Conservation (phyloP, 768 basidiomycete species). For the Lentinula sp. region DNA sequence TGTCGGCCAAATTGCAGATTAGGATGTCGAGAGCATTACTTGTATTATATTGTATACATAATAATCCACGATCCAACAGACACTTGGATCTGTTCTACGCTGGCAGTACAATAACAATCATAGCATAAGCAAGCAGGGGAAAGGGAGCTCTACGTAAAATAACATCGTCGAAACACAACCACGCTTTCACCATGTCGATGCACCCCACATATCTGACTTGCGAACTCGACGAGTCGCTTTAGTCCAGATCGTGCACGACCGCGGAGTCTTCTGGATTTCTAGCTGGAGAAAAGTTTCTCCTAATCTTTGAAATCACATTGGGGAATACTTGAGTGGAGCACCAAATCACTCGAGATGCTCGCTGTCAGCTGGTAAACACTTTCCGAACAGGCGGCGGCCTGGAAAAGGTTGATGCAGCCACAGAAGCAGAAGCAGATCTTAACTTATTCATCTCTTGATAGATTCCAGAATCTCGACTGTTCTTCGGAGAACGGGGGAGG, state of each 20-base stretch:
- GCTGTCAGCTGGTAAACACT: not conserved
- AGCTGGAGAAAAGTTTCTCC: not conserved
- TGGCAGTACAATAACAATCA: not conserved
- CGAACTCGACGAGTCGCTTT: not conserved
- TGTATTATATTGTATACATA: not conserved
- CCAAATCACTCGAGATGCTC: not conserved
- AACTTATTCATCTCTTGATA: not conserved
- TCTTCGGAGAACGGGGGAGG: not conserved
- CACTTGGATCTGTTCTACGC: not conserved
- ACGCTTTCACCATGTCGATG: not conserved
- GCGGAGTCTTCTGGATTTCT: not conserved
- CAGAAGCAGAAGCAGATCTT: not conserved
- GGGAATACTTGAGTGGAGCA: not conserved
- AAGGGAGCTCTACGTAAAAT: not conserved
- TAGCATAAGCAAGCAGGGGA: not conserved
- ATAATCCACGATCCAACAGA: not conserved
- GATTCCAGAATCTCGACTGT: not conserved
- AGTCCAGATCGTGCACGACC: not conserved
- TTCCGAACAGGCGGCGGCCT: conserved; percentile 22
- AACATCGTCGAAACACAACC: not conserved
- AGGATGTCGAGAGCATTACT: not conserved
- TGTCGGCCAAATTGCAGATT: too few relatives aligned
- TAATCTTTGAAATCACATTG: not conserved
- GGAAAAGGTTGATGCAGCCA: conserved; percentile 28
- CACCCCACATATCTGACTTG: not conserved